Evolutionary conservation across 331 rosid genomes (phyloP).

Genomic region (Spiraea crenata): DNA sequence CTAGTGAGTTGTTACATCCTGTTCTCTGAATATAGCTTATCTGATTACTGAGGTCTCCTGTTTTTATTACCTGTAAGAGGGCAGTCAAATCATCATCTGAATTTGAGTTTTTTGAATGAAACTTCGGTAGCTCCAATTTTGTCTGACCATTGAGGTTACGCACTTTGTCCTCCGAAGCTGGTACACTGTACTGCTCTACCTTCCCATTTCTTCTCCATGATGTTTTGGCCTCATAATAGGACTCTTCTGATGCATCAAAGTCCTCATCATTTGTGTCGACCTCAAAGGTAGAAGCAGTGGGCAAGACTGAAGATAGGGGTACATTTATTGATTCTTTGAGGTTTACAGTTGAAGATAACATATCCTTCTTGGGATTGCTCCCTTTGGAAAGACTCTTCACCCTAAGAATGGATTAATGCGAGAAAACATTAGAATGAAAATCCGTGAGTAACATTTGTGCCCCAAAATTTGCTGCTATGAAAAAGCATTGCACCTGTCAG

Average conservation of each 20-base stretch:
- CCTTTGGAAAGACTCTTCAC: conserved; percentile 96
- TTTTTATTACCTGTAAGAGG: conserved; percentile 69
- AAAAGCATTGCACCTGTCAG: conserved; percentile 69
- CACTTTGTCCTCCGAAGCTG: conserved; percentile 53
- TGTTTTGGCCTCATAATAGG: conserved; percentile 67
- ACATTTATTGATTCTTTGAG: conserved; percentile 74
- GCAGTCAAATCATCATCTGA: conserved; percentile 81
- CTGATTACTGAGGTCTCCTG: not conserved
- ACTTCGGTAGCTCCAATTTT: conserved; percentile 70
- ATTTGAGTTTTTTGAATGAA: conserved; percentile 47
- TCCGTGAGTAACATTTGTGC: conserved; percentile 12
- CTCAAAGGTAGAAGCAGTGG: conserved; percentile 55
- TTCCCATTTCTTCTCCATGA: conserved; percentile 73
- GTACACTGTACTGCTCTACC: conserved; percentile 49
- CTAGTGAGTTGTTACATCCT: not conserved
- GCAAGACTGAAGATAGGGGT: conserved; percentile 63
- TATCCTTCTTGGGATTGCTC: conserved; percentile 77
- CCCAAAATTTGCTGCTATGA: conserved; percentile 14
- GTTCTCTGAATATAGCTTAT: not conserved
- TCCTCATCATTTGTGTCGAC: conserved; percentile 59
- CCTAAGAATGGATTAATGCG: conserved; percentile 41
- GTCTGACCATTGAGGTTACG: conserved; percentile 63
- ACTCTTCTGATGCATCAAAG: conserved; percentile 66
- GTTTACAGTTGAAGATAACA: conserved; percentile 61
- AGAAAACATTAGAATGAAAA: conserved; percentile 12